Evolutionary conservation across 768 basidiomycete genomes (phyloP).

Genomic region (Psilocybe sp.): DNA sequence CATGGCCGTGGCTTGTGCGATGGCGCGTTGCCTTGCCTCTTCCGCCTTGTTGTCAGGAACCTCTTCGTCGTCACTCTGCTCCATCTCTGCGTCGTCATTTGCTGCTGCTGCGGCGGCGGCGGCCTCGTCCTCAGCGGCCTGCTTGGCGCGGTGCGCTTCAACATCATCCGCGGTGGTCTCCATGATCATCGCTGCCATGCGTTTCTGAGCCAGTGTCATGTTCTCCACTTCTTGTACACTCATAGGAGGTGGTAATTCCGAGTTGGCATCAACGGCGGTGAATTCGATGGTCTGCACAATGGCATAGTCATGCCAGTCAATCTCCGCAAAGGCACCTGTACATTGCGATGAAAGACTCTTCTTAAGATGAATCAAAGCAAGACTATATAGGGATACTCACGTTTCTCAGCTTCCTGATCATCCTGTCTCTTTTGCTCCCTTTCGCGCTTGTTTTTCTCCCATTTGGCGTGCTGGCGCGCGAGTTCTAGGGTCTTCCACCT

Average conservation of each 20-base stretch:
- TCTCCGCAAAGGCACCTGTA: conserved; percentile 88
- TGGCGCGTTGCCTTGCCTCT: conserved; percentile 65
- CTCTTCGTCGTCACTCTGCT: conserved; percentile 82
- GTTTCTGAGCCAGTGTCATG: conserved; percentile 95
- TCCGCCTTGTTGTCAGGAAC: conserved; percentile 67
- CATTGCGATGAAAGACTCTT: neutral
- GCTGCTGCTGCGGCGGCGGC: conserved; percentile 65
- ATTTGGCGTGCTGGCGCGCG: conserved; percentile 77
- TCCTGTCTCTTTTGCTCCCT: conserved; percentile 84
- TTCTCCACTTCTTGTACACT: conserved; percentile 91
- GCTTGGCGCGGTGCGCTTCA: conserved; percentile 75
- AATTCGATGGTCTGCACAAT: conserved; percentile 99
- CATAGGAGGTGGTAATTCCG: conserved; percentile 96
- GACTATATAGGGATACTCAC: conserved; percentile 40
- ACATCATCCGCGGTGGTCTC: conserved; percentile 89
- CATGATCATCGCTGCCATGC: conserved; percentile 98
- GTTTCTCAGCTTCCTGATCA: conserved; percentile 88
- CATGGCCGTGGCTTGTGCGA: conserved; percentile 75
- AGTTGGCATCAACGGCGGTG: conserved; percentile 84
- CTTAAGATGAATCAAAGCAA: conserved; percentile 4
- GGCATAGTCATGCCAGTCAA: conserved; percentile 99
- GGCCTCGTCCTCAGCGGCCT: conserved; percentile 84
- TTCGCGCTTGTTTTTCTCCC: conserved; percentile 83
- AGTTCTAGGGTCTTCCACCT: conserved; percentile 79
- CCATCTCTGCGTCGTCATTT: conserved; percentile 72